Evolutionary conservation across 768 basidiomycete species (phyloP).

Genomic region (Kwoniella mangroviensis): DNA sequence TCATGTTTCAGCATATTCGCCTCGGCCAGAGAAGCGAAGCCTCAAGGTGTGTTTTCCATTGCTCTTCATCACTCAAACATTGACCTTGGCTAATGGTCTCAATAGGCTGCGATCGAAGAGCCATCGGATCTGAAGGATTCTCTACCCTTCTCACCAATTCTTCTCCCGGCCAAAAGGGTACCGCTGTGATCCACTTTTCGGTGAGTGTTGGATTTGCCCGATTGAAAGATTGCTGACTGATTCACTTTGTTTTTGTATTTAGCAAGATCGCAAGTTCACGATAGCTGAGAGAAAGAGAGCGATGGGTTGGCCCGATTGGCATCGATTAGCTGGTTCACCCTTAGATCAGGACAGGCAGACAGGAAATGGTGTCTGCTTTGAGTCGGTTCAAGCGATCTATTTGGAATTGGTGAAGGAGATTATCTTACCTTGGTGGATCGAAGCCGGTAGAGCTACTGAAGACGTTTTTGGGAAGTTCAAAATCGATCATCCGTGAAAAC

Average conservation of each 20-base stretch:
- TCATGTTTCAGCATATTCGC: constrained; percentile 12
- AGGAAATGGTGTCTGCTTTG: constrained; percentile 33
- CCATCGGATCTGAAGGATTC: constrained; percentile 21
- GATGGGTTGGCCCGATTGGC: constrained; percentile 40
- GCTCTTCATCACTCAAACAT: not conserved
- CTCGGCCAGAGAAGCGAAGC: not conserved
- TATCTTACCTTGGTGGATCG: constrained; percentile 35
- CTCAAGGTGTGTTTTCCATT: constrained; percentile 5
- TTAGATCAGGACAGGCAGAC: constrained; percentile 25
- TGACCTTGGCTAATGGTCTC: not conserved
- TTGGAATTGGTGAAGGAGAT: constrained; percentile 16
- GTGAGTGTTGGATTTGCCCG: constrained; percentile 14
- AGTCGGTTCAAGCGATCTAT: constrained; percentile 33
- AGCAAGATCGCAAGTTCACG: constrained; percentile 34
- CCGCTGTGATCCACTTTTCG: constrained; percentile 32
- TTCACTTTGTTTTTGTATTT: not conserved
- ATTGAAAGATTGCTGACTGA: not conserved
- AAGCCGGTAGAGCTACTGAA: constrained; percentile 17
- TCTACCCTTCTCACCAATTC: constrained; percentile 34
- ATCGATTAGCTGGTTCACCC: constrained; percentile 23
- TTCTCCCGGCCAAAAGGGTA: constrained; percentile 31
- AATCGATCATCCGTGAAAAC: constrained; percentile 14
- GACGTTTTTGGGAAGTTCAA: constrained; percentile 12
- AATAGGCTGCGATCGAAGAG: constrained; percentile 21
- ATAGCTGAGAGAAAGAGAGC: constrained; percentile 40